Base-by-base conservation (phyloP, 768 basidiomycete genomes). In the Tephrocybe sp. region DNA sequence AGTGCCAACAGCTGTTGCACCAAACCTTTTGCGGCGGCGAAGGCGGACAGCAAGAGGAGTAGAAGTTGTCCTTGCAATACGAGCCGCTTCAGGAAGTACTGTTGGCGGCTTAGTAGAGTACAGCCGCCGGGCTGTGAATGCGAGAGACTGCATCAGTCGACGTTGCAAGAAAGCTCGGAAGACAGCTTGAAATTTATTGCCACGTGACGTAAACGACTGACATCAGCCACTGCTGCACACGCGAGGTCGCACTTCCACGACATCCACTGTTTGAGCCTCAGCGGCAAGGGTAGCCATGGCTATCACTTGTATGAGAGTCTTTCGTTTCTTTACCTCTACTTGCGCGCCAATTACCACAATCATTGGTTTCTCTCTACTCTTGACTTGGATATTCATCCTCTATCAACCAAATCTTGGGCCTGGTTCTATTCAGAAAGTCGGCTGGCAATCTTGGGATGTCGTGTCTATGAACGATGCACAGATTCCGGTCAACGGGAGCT, bases 371-470 rank as follows among this genome's bases (percentile, higher is more conserved):
- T 82, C 82, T 13, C 78, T 77, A 50, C 73, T 91, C 38, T 84
- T 95, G 48, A 80, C 83, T 1, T 87, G 85, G 63, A 69, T 90
- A 31, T 90, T 92, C 61, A 72, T 93, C 17, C 82, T 96, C 30
- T 87, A 92, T 60, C 89, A 91, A 63, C 89, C 89, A 3, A 80
- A 78, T 9, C 74, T 75, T 1, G 89, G 89, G 2, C 89, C 89
- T 14, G 89, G 89, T 1, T 65, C 76, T 12, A 64, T 76, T 12
- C 89, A 92, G 60, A 77, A 80, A 39, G 72, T 97, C 16, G 92
- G 92, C 23, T 95, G 92, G 92, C 92, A 95, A 60, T 77, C 87
- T 6, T 96, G 90, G 90, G 92, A 89, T 39, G 61, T 78, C 3
- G 74, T 93, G 0, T 65, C 69, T 2, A 64, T 76, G 20, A 47